Conservation (phyloP, 176 grass and related monocot genomes). For the Carex littledalei region DNA sequence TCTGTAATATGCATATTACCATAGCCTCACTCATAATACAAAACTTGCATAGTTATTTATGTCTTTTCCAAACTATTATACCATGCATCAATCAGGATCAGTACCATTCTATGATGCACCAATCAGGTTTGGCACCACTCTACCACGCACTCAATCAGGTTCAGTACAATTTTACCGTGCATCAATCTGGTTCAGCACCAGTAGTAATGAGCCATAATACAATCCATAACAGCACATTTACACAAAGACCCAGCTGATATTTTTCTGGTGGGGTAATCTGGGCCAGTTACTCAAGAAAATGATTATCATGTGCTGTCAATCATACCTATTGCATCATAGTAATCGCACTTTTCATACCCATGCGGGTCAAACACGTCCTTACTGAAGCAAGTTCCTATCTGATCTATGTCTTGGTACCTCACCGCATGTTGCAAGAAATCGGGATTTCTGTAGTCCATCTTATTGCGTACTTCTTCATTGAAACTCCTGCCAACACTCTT, state of each 20-base stretch:
- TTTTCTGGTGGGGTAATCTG: neutral
- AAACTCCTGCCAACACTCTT: constrained; percentile 80
- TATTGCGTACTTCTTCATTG: constrained; percentile 90
- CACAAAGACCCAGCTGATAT: neutral
- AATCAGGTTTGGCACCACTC: neutral
- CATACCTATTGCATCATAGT: too few relatives aligned
- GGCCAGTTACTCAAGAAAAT: too few relatives aligned
- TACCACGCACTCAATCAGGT: neutral
- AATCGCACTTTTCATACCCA: too few relatives aligned
- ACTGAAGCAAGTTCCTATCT: too few relatives aligned
- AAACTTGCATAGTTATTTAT: neutral
- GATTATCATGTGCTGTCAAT: too few relatives aligned
- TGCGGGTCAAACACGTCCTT: too few relatives aligned
- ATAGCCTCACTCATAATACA: neutral
- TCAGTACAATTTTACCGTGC: neutral
- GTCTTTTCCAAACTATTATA: neutral
- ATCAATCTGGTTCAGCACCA: neutral
- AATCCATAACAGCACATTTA: neutral
- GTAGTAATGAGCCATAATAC: neutral
- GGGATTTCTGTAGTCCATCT: constrained; percentile 90
- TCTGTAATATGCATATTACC: too few relatives aligned
- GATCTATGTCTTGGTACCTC: constrained; percentile 89
- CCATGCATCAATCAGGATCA: neutral
- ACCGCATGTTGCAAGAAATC: constrained; percentile 98
- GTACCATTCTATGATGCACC: neutral